Evolutionary conservation across 2,329 filamentous ascomycete genomes (phyloP), one percentile per base, ranked within the genome.

Genomic region (Zymoseptoria passerinii): DNA sequence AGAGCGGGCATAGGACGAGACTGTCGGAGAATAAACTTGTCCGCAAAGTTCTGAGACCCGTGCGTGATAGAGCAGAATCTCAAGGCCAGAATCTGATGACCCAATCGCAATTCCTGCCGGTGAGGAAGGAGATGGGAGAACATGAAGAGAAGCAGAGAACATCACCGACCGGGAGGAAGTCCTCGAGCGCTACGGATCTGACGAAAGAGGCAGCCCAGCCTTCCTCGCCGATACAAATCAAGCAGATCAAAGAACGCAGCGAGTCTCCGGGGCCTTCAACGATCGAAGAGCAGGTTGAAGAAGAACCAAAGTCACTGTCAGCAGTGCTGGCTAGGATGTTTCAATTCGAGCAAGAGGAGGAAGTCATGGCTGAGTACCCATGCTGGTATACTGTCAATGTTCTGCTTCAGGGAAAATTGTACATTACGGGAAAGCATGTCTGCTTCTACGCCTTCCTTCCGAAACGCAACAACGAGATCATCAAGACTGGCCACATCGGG

Each of bases 401-500:
- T 50, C 78, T 97, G 28, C 81, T 97, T 8, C 91, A 96, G 71
- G 94, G 94, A 5, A 96, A 94, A 72, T 87, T 99, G 81, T 97
- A 97, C 75, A 89, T 99, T 69, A 97, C 94, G 0, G 81, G 88
- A 61, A 88, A 87, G 66, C 94, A 99, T 71, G 88, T 97, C 61
- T 96, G 92, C 75, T 99, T 97, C 73, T 97, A 96, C 71, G 91
- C 94, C 48, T 96, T 96, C 71, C 81, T 97, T n/a, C 91, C 91
- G 6, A 95, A 92, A 78, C 96, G 94, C 79, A 84, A 88, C 54
- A 84, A 89, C 65, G 81, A 86, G 56, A 82, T 88, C 18, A 83
- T 86, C 64, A 97, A 96, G 74, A 92, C 91, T 1, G 92, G 94
- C 1, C 90, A 92, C 69, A 78, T 99, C 1, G 85, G 84, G 57